Conservation (phyloP, 176 grass and related monocot genomes). For the Rhipidocladum racemiflorum region DNA sequence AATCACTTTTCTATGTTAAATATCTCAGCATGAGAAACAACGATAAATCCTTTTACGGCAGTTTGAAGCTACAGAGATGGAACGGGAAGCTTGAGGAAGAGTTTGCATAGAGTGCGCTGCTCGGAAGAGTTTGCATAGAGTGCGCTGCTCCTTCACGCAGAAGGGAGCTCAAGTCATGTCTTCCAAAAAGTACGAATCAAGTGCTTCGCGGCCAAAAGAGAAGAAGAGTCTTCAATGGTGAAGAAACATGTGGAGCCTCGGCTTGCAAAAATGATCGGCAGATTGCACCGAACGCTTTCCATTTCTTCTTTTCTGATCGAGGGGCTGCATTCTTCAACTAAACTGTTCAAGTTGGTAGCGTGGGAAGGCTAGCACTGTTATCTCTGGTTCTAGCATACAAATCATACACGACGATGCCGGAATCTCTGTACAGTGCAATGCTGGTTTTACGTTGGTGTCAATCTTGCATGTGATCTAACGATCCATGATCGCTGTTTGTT, state of each 20-base stretch:
- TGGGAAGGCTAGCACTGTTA: not conserved
- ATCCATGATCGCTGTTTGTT: slow-evolving; percentile 10
- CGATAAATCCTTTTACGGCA: not conserved
- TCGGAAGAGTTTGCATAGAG: no score
- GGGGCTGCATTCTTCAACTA: not conserved
- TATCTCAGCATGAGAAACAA: not conserved
- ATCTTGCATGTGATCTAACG: not conserved
- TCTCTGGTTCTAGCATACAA: not conserved
- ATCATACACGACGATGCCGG: not conserved
- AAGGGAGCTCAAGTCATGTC: slow-evolving; percentile 1
- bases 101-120: not conserved
- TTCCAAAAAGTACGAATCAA: not conserved
- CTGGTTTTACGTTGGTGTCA: slow-evolving; percentile 1
- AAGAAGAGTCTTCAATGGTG: not conserved
- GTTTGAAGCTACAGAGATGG: slow-evolving; percentile 14
- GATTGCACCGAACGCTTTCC: not conserved
- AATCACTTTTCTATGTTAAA: not conserved
- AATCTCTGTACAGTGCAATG: slow-evolving; percentile 8
- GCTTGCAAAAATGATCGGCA: not conserved
- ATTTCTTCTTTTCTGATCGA: not conserved
- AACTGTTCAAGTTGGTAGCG: not conserved
- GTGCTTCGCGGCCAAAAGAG: not conserved
- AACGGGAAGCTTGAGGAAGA: not conserved
- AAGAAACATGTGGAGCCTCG: not conserved
- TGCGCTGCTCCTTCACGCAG: not conserved